Base-by-base conservation (phyloP, 2,329 filamentous ascomycete species). In the Pseudopyricularia cyperi region DNA sequence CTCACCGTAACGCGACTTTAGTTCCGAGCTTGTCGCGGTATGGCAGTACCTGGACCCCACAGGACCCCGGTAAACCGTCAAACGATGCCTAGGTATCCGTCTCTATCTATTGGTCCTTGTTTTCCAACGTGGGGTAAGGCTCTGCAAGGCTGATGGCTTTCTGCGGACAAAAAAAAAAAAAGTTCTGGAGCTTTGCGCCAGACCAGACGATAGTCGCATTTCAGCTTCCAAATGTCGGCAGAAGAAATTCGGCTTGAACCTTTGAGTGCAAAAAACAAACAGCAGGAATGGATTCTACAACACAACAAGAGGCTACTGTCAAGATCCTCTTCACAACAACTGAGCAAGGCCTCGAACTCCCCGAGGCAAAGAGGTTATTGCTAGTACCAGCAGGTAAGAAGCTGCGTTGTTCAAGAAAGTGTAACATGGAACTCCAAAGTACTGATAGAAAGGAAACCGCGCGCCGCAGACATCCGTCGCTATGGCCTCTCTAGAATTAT, bases 401-500 rank as follows among this genome's bases (percentile, higher is more conserved):
- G 17, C 28, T 17, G 3, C 24, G 19, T 33, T 17, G 22, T 37
- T 35, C 2, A 22, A 7, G 11, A 49, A 32, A 12, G 4, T 14
- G 7, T 3, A 22, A 44, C 22, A 19, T 22, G 44, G 34, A 8
- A 42, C 3, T 35, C 2, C 7, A 52, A 15, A 48, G 53, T 56
- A 44, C 55, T 35, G 15, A 46, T 37, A 19, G 15, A n/a, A 7
- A 24, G 2, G 15, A 32, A 34, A 49, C 37, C n/a, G 19, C n/a
- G 1, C n/a, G 12, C 9, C 30, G 12, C 55, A 80, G 81, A 83
- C 58, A 80, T 85, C 60, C 79, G 81, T 63, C 77, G 82, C 62
- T 85, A 85, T 77, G 82, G 80, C 59, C 73, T 86, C 52, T 85
- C 82, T 17, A 76, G 81, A 54, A 80, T 86, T 55, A 74, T 86